Evolutionary conservation across 805 yeast species (phyloP), one percentile per base, ranked within the genome.

Genomic region (Spathaspora hagerdaliae): DNA sequence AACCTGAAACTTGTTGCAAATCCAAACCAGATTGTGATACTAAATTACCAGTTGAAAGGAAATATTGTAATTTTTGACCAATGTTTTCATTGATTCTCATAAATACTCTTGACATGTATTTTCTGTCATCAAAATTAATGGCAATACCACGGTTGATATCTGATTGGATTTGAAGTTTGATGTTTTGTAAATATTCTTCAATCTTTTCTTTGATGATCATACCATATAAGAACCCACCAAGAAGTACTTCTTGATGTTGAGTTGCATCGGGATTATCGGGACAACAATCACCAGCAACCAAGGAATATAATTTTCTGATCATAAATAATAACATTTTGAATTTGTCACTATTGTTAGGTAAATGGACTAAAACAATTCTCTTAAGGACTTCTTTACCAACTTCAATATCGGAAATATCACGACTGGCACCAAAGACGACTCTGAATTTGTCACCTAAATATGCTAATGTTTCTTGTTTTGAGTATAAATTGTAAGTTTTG

Each of bases 191-290:
- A 62, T 89, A 91, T 66, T 94, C 99, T 56, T 94, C 99, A 51
- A 94, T 83, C 64, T 94, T 94, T 69, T 94, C 99, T 66, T 94
- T 94, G 59, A 94, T 67, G 54, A 94, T 92, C 96, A 91, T 91
- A 55, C 97, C 97, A 57, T 89, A 94, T 45, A 94, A 74, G 78
- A 94, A 88, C 12, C 99, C 99, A 52, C 98, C 98, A 46, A 94
- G 77, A 51, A 94, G 71, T 31, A 94, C 87, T 71, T 94, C 99
- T 71, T 94, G 99, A 75, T 94, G 97, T 75, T 94, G 99, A 8
- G 97, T 88, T 41, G 98, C 96, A 83, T 94, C 99, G 63, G 99
- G 99, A 70, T 94, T 94, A 67, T 94, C 99, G 13, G 97, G 92
- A 43, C 91, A 74, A 67, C 97, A 92, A 63, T 92, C 97, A 49